Conservation (phyloP, 331 rosid genomes). For the Malus hybrid region DNA sequence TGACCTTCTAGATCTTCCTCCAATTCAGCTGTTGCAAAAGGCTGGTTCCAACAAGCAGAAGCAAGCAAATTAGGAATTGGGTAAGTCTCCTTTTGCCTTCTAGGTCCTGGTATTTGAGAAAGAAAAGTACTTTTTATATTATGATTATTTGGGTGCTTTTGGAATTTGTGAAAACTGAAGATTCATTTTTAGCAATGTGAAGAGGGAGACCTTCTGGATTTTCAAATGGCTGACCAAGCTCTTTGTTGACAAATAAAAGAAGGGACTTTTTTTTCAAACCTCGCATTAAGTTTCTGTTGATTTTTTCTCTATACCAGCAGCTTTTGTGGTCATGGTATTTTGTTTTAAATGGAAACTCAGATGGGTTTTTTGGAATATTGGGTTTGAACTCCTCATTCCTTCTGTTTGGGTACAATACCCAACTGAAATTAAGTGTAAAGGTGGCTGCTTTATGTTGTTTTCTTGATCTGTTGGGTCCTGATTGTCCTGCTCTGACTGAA, state of each 20-base stretch:
- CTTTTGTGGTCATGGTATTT: conserved; percentile 24
- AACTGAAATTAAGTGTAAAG: conserved; percentile 26
- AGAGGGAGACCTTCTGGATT: conserved; percentile 31
- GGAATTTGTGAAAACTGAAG: background rate
- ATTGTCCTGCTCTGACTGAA: background rate
- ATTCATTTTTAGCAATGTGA: conserved; percentile 30
- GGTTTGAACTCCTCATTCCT: background rate
- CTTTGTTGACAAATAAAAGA: conserved; percentile 5
- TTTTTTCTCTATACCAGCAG: conserved; percentile 26
- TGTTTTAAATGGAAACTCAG: conserved; percentile 12
- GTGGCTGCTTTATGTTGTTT: conserved; percentile 15
- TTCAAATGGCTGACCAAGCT: conserved; percentile 27
- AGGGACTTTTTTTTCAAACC: conserved; percentile 13
- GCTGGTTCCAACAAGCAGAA: conserved; percentile 13
- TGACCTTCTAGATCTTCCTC: conserved; percentile 9
- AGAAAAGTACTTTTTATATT: conserved; percentile 1
- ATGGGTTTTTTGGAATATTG: conserved; percentile 14
- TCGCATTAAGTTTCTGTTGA: conserved; percentile 7
- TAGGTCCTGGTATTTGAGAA: background rate
- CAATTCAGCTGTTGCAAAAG: conserved; percentile 11
- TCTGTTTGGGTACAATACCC: conserved; percentile 15
- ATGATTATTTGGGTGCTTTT: conserved; percentile 10
- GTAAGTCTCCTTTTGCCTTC: conserved; percentile 31
- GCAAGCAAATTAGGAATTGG: conserved; percentile 17
- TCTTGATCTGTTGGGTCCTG: conserved; percentile 13